phyloP scores from a whole-genome alignment of 2,329 filamentous ascomycete species.

The Neopestalotiopsis sp. region DNA sequence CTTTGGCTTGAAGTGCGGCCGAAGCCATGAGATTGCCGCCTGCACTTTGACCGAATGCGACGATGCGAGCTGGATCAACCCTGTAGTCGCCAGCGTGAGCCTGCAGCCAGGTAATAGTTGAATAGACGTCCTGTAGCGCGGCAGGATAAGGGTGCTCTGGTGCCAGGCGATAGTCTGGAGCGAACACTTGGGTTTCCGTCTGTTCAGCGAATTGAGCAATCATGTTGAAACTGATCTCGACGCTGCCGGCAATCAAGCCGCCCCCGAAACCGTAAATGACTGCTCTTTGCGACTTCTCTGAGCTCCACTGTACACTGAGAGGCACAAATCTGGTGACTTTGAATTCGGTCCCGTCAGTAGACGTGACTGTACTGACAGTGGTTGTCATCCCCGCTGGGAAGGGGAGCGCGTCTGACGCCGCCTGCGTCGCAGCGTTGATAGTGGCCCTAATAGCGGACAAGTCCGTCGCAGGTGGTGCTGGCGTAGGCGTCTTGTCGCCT shows the following conservation, averaged over 20 bases:
- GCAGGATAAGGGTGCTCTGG: slow-evolving; percentile 53
- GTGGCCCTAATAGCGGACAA: not conserved
- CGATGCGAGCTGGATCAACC: slow-evolving; percentile 29
- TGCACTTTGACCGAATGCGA: slow-evolving; percentile 26
- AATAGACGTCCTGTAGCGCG: slow-evolving; percentile 44
- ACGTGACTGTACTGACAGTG: slow-evolving; percentile 25
- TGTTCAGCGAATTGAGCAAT: slow-evolving; percentile 23
- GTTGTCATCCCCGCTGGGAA: slow-evolving; percentile 23
- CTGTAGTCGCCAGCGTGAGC: slow-evolving; percentile 22
- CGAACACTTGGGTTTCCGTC: slow-evolving; percentile 27
- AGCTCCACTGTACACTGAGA: not conserved
- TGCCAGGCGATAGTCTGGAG: slow-evolving; percentile 53
- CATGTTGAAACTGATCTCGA: slow-evolving; percentile 21
- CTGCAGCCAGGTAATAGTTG: slow-evolving; percentile 41
- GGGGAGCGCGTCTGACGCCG: not conserved
- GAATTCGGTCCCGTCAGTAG: slow-evolving; percentile 26
- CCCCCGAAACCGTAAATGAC: slow-evolving; percentile 30
- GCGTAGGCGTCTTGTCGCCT: not conserved
- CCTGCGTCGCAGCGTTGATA: not conserved
- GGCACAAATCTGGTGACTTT: slow-evolving; percentile 29
- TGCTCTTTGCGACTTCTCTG: slow-evolving; percentile 23
- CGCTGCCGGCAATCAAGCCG: slow-evolving; percentile 28
- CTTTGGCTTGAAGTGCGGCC: slow-evolving; percentile 44
- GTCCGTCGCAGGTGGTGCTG: not conserved
- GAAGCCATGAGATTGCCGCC: slow-evolving; percentile 28